Conservation (phyloP, 2,329 filamentous ascomycete genomes). For the Xylaria digitata region DNA sequence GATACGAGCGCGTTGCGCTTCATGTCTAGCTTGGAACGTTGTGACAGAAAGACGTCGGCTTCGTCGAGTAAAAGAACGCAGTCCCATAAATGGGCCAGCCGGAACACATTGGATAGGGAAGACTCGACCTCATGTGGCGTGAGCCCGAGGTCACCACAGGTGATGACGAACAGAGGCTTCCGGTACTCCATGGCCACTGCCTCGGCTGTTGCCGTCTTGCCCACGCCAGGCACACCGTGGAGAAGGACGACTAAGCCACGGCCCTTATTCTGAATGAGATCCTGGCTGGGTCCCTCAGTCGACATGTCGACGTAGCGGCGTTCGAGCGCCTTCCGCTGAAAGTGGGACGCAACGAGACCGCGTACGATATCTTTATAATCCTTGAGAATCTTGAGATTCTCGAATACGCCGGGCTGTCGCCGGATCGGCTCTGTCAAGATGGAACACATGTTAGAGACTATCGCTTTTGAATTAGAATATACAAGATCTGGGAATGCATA, state of each 20-base stretch:
- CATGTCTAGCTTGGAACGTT: constrained; percentile 48
- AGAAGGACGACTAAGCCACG: constrained; percentile 58
- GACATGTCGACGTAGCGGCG: constrained; percentile 48
- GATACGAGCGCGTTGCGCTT: constrained; percentile 52
- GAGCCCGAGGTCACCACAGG: constrained; percentile 61
- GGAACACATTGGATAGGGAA: constrained; percentile 57
- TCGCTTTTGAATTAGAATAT: too few relatives aligned
- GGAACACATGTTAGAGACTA: neutral
- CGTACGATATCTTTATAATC: constrained; percentile 57
- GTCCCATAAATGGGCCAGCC: constrained; percentile 53
- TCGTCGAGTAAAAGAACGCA: constrained; percentile 49
- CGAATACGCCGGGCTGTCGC: constrained; percentile 53
- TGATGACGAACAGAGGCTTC: constrained; percentile 61
- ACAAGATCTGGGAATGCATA: neutral
- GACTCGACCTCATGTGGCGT: constrained; percentile 56
- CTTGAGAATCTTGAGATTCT: constrained; percentile 55
- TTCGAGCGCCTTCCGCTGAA: constrained; percentile 55
- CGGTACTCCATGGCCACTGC: constrained; percentile 55
- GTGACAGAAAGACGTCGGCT: constrained; percentile 48
- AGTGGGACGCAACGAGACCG: constrained; percentile 55
- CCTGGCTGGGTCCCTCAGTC: constrained; percentile 49
- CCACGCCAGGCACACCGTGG: constrained; percentile 61
- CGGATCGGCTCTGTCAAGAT: constrained; percentile 47
- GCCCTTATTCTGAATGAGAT: constrained; percentile 60
- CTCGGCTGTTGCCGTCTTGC: constrained; percentile 62